These are phyloP conservation scores for Solanum etuberosum DNA, from an alignment of 257 asterid species.

Conservation along the genomic window DNA sequence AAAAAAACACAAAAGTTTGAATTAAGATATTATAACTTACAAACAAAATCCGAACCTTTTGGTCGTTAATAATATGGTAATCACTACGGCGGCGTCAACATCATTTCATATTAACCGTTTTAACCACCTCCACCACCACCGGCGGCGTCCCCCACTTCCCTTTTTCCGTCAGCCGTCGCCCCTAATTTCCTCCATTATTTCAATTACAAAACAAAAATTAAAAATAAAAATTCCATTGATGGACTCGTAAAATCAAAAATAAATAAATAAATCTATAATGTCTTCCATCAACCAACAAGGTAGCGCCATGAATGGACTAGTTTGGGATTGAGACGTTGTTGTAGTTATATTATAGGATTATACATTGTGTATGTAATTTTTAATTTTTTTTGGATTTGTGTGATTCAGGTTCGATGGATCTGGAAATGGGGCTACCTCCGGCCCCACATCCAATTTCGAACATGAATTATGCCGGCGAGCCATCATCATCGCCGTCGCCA, in stretches of 20 bases:
- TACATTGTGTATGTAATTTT: neutral
- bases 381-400: neutral
- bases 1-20: neutral
- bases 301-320: neutral
- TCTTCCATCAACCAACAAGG: neutral
- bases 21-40: neutral
- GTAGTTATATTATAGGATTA: neutral
- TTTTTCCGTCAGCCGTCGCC: neutral
- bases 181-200: neutral
- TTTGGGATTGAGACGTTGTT: neutral
- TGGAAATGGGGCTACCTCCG: conserved; percentile 25
- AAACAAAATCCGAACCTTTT: neutral
- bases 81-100: neutral
- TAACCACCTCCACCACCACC: neutral
- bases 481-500: conserved; percentile 34
- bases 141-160: neutral
- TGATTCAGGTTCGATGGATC: conserved; percentile 33
- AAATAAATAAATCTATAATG: neutral
- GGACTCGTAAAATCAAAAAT: neutral
- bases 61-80: neutral
- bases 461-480: neutral
- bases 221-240: neutral
- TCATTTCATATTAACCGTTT: neutral
- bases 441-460: neutral
- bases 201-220: neutral